Evolutionary conservation across 768 basidiomycete genomes (phyloP), one percentile per base, ranked within the genome.

Genomic region (Mycena vulgaris): DNA sequence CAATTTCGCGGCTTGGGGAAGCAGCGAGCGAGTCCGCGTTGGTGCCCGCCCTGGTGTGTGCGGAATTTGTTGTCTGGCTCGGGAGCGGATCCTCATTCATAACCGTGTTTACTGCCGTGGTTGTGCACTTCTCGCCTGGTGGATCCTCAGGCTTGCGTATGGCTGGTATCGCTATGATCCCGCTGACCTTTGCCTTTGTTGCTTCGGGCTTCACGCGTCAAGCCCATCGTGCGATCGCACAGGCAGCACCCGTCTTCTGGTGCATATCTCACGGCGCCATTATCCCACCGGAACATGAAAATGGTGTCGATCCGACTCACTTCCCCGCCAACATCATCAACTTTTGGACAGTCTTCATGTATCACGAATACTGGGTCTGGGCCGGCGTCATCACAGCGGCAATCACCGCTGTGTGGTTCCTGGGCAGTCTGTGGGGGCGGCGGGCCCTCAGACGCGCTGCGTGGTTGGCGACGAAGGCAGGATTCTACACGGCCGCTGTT

Each of bases 321-420:
- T 58, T 58, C 56, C 56, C 56, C 56, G 35, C 40, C 37, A 30
- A 39, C 16, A 28, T 58, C 39, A 42, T 40, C 11, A 25, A 19
- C 33, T 37, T 57, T 11, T 35, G 55, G 35, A 39, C 17, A 30
- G 14, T 57, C 33, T 52, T 28, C 51, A 21, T 30, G 13, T 4
- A 48, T n/a, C 51, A 7, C 23, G 28, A 13, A 14, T 52, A 52
- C 28, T 52, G 28, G 51, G 5, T 52, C 9, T 23, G 28, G 9
- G 28, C 28, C n/a, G 51, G 27, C 28, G 51, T 52, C 28, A 23
- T 31, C 28, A 52, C 51, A 7, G 51, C n/a, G n/a, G 28, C 28
- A 31, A n/a, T 31, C 51, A 52, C 28, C 51, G 28, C 21, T n/a
- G n/a, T n/a, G n/a, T n/a, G n/a, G n/a, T n/a, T n/a, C n/a, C n/a